phyloP scores from a whole-genome alignment of 2,329 filamentous ascomycete species.

The Diaporthe sp. region DNA sequence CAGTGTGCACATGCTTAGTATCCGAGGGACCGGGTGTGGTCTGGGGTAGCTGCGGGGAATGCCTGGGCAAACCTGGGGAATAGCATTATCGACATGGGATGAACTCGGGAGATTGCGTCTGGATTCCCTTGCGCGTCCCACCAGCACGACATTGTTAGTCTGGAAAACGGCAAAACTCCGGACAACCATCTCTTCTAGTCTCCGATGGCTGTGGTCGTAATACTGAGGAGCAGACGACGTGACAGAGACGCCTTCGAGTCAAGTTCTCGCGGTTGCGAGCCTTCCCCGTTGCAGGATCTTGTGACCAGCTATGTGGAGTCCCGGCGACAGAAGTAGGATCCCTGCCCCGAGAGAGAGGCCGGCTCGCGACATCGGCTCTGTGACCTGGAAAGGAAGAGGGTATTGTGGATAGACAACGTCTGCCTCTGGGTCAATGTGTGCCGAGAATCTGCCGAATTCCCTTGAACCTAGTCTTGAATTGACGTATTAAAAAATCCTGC shows the following conservation, averaged over 20 bases:
- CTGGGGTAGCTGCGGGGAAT: conserved; percentile 18
- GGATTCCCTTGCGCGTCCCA: background rate
- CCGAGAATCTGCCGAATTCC: background rate
- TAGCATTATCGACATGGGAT: background rate
- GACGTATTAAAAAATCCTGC: background rate
- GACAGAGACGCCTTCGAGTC: background rate
- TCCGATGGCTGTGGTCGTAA: background rate
- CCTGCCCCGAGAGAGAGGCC: background rate
- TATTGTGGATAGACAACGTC: background rate
- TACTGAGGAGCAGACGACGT: background rate
- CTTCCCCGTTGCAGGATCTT: background rate
- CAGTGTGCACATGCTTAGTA: background rate
- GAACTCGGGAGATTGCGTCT: conserved; percentile 11
- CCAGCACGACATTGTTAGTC: background rate
- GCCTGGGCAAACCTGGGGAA: conserved; percentile 23
- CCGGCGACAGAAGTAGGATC: conserved; percentile 4
- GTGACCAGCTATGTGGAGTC: conserved; percentile 30
- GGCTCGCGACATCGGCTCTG: conserved; percentile 6
- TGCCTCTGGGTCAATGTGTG: background rate
- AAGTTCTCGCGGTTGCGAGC: background rate
- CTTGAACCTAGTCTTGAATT: background rate
- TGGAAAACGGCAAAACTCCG: conserved; percentile 22
- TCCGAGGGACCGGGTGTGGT: background rate
- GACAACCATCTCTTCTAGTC: background rate
- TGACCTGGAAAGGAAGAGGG: background rate